Evolutionary conservation across 371 early-diverging fungal species (phyloP).

Genomic region (Apophysomyces variabilis): DNA sequence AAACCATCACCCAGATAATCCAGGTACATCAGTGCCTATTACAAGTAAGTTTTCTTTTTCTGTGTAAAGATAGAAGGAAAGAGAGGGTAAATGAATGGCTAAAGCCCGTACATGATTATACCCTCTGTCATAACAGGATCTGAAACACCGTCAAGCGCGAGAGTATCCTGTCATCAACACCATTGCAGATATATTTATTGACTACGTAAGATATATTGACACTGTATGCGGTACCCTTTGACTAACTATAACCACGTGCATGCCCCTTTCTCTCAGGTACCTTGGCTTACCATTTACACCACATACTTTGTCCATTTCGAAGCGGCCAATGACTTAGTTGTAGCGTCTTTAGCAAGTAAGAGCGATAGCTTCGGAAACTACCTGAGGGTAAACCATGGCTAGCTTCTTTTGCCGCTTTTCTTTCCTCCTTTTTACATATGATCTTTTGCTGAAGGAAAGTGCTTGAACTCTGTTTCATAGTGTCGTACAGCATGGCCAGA

Average conservation of each 20-base stretch:
- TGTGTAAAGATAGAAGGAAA: no score
- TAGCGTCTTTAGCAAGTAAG: slow-evolving; percentile 21
- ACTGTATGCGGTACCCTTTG: no score
- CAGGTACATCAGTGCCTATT: slow-evolving; percentile 44
- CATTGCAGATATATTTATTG: slow-evolving; percentile 35
- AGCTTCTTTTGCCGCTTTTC: not conserved
- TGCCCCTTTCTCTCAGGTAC: slow-evolving; percentile 9
- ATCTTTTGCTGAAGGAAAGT: no score
- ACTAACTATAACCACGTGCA: not conserved
- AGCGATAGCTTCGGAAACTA: slow-evolving; percentile 36
- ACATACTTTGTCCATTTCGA: slow-evolving; percentile 45
- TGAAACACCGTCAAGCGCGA: slow-evolving; percentile 27
- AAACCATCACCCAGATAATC: slow-evolving; percentile 56
- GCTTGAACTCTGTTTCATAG: slow-evolving; percentile 15
- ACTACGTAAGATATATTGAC: slow-evolving; percentile 23
- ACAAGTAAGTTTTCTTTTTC: slow-evolving; percentile 20
- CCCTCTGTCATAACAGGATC: slow-evolving; percentile 13
- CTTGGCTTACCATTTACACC: slow-evolving; percentile 19
- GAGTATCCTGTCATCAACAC: slow-evolving; percentile 30
- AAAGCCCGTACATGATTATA: no score
- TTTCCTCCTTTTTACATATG: not conserved
- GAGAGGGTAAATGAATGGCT: no score
- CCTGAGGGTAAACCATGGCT: slow-evolving; percentile 26
- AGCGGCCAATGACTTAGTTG: slow-evolving; percentile 35
- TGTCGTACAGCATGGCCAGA: slow-evolving; percentile 35